These are phyloP conservation scores for Metarhizium sp. DNA, from an alignment of 2,329 filamentous ascomycete genomes.

Conservation along the genomic window DNA sequence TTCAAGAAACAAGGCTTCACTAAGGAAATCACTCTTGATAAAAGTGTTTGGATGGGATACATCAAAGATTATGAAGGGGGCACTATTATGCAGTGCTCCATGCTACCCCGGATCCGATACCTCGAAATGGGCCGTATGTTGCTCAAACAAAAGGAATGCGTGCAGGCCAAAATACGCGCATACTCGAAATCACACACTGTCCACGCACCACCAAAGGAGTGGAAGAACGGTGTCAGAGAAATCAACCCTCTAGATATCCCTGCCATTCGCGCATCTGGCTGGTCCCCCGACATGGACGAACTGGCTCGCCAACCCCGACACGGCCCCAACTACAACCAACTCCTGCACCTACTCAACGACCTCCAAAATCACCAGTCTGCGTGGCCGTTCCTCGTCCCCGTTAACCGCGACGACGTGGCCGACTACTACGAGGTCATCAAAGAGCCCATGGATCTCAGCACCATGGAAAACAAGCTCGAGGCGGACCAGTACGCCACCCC, in stretches of 20 bases:
- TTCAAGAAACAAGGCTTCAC: conserved; percentile 99
- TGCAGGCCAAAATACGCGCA: conserved; percentile 88
- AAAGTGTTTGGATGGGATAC: conserved; percentile 94
- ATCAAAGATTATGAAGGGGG: conserved; percentile 99
- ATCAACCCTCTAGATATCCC: conserved; percentile 83
- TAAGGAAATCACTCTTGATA: conserved; percentile 91
- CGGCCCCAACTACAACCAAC: conserved; percentile 90
- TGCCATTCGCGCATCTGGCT: conserved; percentile 85
- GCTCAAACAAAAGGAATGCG: conserved; percentile 91
- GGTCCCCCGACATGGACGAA: conserved; percentile 97
- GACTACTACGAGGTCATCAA: conserved; percentile 99
- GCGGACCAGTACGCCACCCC: conserved; percentile 72
- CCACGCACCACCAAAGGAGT: conserved; percentile 76
- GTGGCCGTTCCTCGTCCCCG: conserved; percentile 91
- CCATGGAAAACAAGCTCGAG: conserved; percentile 93
- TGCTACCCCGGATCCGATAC: conserved; percentile 92
- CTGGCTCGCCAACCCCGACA: conserved; percentile 89
- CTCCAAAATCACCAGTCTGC: conserved; percentile 88
- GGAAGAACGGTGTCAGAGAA: conserved; percentile 62
- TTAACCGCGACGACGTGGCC: conserved; percentile 92
- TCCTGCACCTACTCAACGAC: conserved; percentile 86
- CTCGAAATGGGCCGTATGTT: conserved; percentile 89
- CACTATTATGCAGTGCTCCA: conserved; percentile 98
- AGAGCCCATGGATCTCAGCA: conserved; percentile 91
- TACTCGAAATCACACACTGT: conserved; percentile 83